phyloP scores from a whole-genome alignment of 805 yeast genomes.

The Candida krabiensis region DNA sequence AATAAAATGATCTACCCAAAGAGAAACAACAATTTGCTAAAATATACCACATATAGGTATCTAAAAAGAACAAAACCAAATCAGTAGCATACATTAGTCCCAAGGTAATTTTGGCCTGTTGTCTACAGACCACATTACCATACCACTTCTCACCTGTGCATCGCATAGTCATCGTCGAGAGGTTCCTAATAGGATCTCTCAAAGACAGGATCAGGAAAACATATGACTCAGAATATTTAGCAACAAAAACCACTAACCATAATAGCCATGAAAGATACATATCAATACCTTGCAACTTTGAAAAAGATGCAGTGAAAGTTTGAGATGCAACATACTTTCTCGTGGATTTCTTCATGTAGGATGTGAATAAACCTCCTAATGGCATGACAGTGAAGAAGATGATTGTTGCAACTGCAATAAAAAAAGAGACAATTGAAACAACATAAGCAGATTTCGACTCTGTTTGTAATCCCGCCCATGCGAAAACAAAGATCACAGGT shows the following conservation, averaged over 20 bases:
- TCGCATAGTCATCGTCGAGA: conserved; percentile 84
- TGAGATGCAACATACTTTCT: conserved; percentile 92
- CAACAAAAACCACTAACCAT: conserved; percentile 87
- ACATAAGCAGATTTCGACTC: conserved; percentile 71
- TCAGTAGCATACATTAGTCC: conserved; percentile 94
- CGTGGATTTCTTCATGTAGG: conserved; percentile 82
- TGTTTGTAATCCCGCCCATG: conserved; percentile 68
- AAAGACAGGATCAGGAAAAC: conserved; percentile 84
- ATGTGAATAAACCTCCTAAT: conserved; percentile 91
- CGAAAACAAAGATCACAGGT: conserved; percentile 83
- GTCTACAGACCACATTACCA: conserved; percentile 69
- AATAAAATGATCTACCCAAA: conserved; percentile 95
- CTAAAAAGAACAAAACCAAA: conserved; percentile 93
- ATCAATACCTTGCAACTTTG: conserved; percentile 79
- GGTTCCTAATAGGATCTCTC: conserved; percentile 91
- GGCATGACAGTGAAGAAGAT: conserved; percentile 94
- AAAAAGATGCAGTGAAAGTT: conserved; percentile 91
- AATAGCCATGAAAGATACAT: conserved; percentile 94
- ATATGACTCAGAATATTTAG: conserved; percentile 89
- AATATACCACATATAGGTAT: conserved; percentile 99
- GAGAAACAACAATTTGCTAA: conserved; percentile 92
- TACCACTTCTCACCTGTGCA: conserved; percentile 96
- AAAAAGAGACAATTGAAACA: conserved; percentile 84
- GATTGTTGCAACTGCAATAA: conserved; percentile 81
- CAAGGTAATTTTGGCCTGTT: conserved; percentile 85